Evolutionary conservation across 164 flowering plant species (phyloP).

Genomic region (Nymphaea thermarum): DNA sequence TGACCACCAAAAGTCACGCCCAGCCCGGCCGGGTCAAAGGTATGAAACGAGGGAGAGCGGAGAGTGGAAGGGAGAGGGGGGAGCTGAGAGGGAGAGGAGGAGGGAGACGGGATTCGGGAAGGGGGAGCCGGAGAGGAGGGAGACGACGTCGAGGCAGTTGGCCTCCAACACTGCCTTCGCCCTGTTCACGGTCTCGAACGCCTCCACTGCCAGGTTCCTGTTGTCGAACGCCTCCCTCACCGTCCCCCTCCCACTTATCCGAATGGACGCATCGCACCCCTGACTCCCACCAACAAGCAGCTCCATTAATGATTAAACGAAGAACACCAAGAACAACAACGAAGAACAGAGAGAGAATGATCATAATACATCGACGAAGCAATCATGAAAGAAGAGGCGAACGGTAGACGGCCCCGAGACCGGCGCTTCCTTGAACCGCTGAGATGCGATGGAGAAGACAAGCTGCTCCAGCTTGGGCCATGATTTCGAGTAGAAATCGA

Average conservation of each 20-base stretch:
- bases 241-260: conserved; percentile 40
- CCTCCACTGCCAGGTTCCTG: conserved; percentile 42
- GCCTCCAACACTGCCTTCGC: conserved; percentile 70
- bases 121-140: conserved; percentile 82
- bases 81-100: no score
- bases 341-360: no score
- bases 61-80: no score
- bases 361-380: conserved; percentile 89
- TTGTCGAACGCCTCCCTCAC: conserved; percentile 76
- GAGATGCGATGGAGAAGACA: conserved; percentile 47
- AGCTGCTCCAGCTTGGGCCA: conserved; percentile 82
- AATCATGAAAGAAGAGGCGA: conserved; percentile 96
- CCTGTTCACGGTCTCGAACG: conserved; percentile 42
- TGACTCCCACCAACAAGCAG: no score
- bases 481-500: conserved; percentile 50
- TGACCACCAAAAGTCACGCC: no score
- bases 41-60: no score
- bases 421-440: conserved; percentile 50
- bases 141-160: conserved; percentile 81
- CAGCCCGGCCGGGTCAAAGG: no score
- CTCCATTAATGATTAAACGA: no score
- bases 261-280: conserved; percentile 90
- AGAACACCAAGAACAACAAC: no score
- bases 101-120: no score
- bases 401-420: conserved; percentile 73